Percentiles rank a stretch among this genome's conserved stretches.
Conservation (phyloP, 768 basidiomycete species). For the Rhodosporidiobolus odoratus region DNA sequence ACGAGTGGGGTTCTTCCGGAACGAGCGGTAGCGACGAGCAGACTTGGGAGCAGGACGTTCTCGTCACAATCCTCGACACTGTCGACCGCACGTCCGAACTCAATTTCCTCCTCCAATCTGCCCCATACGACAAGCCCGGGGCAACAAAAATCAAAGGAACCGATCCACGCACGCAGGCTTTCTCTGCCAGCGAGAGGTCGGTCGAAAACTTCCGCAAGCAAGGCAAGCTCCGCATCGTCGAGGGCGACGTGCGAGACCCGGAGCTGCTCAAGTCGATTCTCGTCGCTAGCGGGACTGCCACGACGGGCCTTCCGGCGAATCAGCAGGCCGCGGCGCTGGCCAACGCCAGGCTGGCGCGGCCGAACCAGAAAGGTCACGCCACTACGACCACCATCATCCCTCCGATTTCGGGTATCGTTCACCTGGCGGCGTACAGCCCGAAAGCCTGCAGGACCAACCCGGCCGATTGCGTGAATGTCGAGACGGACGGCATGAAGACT, state of each 20-base stretch:
- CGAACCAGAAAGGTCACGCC: conserved; percentile 26
- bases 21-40: conserved; percentile 6
- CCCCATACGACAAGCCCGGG: conserved; percentile 35
- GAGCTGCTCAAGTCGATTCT: conserved; percentile 24
- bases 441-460: conserved; percentile 27
- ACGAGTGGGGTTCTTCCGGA: conserved; percentile 2
- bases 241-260: conserved; percentile 34
- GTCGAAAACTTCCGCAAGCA: conserved; percentile 27
- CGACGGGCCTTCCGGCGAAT: conserved; percentile 6
- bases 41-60: conserved; percentile 30
- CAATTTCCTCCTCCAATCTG: conserved; percentile 39
- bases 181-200: conserved; percentile 27
- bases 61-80: conserved; percentile 40
- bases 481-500: conserved; percentile 29
- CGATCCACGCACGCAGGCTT: conserved; percentile 38
- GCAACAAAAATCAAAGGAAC: conserved; percentile 30
- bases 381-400: conserved; percentile 31
- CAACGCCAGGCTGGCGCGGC: conserved; percentile 18
- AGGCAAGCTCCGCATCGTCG: conserved; percentile 36
- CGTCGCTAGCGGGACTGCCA: neutral
- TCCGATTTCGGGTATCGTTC: conserved; percentile 36
- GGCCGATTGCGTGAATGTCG: conserved; percentile 39
- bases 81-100: conserved; percentile 34
- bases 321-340: conserved; percentile 27
- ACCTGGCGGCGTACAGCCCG: conserved; percentile 39